A percentile compares a stretch with the other conserved stretches of the same genome.
Conservation (phyloP, 768 basidiomycete genomes). For the Boletellus emodensis region DNA sequence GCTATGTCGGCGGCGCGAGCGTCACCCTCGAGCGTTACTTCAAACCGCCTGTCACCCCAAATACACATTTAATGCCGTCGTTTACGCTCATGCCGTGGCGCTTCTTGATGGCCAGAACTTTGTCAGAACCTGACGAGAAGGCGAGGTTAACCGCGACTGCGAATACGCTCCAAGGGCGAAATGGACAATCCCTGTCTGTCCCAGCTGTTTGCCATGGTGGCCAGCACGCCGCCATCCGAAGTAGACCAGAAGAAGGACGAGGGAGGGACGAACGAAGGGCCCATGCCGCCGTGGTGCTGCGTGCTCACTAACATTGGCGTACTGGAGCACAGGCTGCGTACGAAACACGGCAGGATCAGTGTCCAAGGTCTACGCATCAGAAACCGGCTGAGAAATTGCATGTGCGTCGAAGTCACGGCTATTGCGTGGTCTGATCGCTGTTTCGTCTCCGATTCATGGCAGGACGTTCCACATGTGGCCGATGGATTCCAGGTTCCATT, state of each 20-base stretch:
- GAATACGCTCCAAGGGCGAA: slow-evolving; percentile 9
- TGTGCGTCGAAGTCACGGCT: slow-evolving; percentile 10
- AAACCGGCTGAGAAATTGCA: slow-evolving; percentile 1
- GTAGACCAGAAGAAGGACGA: not conserved
- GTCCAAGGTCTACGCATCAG: slow-evolving; percentile 6
- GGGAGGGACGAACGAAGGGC: not conserved
- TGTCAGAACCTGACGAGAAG: slow-evolving; percentile 8
- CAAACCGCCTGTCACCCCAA: slow-evolving; percentile 15
- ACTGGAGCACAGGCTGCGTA: slow-evolving; percentile 11
- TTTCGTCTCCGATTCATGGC: not conserved
- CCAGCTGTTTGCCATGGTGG: slow-evolving; percentile 2
- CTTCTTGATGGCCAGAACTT: slow-evolving; percentile 12
- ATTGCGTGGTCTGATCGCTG: not conserved
- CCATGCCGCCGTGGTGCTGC: slow-evolving; percentile 2
- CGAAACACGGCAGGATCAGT: slow-evolving; percentile 1
- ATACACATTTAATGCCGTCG: slow-evolving; percentile 17
- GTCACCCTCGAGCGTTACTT: slow-evolving; percentile 18
- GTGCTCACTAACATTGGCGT: slow-evolving; percentile 13
- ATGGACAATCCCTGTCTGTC: slow-evolving; percentile 19
- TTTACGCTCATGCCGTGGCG: slow-evolving; percentile 11
- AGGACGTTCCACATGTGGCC: slow-evolving; percentile 18
- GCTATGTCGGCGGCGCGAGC: not conserved
- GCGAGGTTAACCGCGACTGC: slow-evolving; percentile 12
- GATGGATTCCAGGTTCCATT: slow-evolving; percentile 12
- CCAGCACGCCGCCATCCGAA: not conserved